These are phyloP conservation scores for Auricularia heimuer DNA, from an alignment of 768 basidiomycete genomes.

Conservation along the genomic window DNA sequence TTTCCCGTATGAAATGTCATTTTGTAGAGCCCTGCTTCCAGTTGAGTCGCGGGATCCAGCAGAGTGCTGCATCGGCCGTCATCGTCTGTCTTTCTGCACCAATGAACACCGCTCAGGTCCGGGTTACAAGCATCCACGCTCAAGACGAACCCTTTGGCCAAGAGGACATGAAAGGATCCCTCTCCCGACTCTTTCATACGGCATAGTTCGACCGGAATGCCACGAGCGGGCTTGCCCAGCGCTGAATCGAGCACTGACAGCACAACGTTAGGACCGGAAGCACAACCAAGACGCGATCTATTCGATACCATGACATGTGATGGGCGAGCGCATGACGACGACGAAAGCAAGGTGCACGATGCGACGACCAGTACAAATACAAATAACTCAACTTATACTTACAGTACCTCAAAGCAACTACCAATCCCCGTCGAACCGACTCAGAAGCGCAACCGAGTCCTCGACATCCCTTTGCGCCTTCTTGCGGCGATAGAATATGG, in stretches of 20 bases:
- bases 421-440: conserved; percentile 70
- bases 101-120: too few species aligned
- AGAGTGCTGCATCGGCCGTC: conserved; percentile 79
- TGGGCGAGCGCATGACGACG: conserved; percentile 48
- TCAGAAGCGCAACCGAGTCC: conserved; percentile 65
- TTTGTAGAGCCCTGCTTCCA: conserved; percentile 68
- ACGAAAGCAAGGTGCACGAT: neutral
- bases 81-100: conserved; percentile 54
- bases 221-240: conserved; percentile 68
- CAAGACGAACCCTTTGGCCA: too few species aligned
- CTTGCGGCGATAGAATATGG: conserved; percentile 98
- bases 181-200: conserved; percentile 30
- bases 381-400: neutral
- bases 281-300: neutral
- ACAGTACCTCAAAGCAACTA: conserved; percentile 35
- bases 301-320: conserved; percentile 78
- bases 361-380: neutral
- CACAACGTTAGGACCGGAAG: neutral
- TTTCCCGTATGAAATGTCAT: conserved; percentile 74
- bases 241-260: conserved; percentile 75
- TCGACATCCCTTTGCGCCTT: conserved; percentile 98
- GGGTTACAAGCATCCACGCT: too few species aligned
- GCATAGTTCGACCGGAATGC: conserved; percentile 48
- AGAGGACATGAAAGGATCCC: conserved; percentile 32
- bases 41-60: conserved; percentile 40